A percentile compares a stretch with the other conserved stretches of the same genome.
Evolutionary conservation across 2,329 filamentous ascomycete species (phyloP).

Genomic region (Xylaria arbuscula): DNA sequence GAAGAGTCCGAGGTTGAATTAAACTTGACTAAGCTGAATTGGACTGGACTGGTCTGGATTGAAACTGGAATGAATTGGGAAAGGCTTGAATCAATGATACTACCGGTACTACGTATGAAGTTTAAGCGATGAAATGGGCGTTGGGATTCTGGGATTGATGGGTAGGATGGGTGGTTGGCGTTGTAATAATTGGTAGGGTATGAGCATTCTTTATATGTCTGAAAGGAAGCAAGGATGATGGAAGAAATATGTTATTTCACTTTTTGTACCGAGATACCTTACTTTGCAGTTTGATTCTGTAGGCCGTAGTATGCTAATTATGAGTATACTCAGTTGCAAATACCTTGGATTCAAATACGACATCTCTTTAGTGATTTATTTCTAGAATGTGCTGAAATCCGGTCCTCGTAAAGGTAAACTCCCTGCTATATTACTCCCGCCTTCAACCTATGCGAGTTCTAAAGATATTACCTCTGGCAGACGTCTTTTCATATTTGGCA

Average conservation of each 20-base stretch:
- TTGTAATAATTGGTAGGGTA: background rate
- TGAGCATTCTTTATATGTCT: background rate
- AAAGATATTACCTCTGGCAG: too few species aligned
- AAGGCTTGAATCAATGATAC: background rate
- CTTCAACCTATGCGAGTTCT: too few species aligned
- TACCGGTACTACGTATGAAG: background rate
- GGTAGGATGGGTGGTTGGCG: background rate
- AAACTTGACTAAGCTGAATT: background rate
- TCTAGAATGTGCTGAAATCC: too few species aligned
- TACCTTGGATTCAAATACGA: background rate
- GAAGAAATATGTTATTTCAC: background rate
- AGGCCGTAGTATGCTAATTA: constrained; percentile 38
- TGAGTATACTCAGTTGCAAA: constrained; percentile 1
- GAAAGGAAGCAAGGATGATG: background rate
- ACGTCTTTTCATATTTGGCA: too few species aligned
- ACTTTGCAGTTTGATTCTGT: constrained; percentile 28
- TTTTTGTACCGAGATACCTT: constrained; percentile 22
- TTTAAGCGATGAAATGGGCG: constrained; percentile 19
- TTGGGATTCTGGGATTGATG: background rate
- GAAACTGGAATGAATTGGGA: too few species aligned
- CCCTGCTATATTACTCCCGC: too few species aligned
- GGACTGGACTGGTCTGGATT: too few species aligned
- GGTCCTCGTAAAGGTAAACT: too few species aligned
- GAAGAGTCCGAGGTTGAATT: constrained; percentile 65
- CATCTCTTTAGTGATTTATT: too few species aligned